Conservation (phyloP, 148 eudicot genomes). For the Rhododendron kiyosumense region DNA sequence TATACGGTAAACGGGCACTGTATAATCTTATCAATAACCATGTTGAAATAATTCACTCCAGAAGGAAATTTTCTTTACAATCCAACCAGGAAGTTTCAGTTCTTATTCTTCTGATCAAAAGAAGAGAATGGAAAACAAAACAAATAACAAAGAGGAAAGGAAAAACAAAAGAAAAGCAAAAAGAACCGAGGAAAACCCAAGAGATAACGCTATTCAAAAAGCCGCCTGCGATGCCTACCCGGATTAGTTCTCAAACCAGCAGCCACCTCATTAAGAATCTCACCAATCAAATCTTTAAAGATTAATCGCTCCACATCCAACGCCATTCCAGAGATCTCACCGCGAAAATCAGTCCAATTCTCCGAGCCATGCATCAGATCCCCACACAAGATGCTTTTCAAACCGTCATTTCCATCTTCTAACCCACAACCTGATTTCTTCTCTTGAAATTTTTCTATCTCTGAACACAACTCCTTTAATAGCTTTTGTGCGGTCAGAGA, state of each 20-base stretch:
- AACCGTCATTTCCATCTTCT: conserved; percentile 62
- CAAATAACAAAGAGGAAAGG: background rate
- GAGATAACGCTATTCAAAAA: conserved; percentile 33
- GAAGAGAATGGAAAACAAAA: background rate
- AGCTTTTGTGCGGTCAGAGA: conserved; percentile 77
- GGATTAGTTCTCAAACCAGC: conserved; percentile 29
- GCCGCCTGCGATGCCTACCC: conserved; percentile 53
- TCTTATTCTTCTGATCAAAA: background rate
- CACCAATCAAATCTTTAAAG: conserved; percentile 78
- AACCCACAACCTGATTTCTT: conserved; percentile 24
- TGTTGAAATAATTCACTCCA: conserved; percentile 9
- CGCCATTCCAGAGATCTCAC: conserved; percentile 53
- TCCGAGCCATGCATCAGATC: conserved; percentile 63
- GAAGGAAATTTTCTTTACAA: conserved; percentile 19
- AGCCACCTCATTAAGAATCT: conserved; percentile 61
- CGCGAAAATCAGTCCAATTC: conserved; percentile 54
- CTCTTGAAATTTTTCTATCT: conserved; percentile 55
- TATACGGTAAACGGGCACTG: background rate
- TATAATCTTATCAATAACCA: background rate
- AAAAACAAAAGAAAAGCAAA: background rate
- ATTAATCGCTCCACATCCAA: conserved; percentile 78
- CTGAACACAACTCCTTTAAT: conserved; percentile 67
- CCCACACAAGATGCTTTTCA: conserved; percentile 56
- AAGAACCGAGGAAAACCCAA: background rate
- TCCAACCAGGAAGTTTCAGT: conserved; percentile 6